Conservation (phyloP, 768 basidiomycete genomes). For the Hypholoma fasciculare region DNA sequence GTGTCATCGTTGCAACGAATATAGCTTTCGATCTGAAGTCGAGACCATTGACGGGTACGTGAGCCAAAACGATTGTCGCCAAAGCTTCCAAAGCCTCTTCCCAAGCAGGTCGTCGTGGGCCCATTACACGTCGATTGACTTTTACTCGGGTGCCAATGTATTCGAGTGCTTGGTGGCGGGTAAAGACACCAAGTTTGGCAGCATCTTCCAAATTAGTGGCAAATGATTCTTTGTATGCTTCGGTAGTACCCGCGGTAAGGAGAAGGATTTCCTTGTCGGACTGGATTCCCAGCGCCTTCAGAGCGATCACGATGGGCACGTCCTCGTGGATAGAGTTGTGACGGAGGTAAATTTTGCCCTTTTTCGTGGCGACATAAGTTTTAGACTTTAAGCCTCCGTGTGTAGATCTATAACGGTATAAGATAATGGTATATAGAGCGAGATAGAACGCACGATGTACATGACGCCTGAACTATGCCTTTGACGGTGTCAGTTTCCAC, state of each 20-base stretch:
- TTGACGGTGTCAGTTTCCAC: constrained; percentile 93
- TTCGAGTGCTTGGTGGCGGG: constrained; percentile 90
- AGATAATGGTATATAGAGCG: background rate
- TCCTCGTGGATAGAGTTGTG: constrained; percentile 98
- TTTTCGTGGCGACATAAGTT: constrained; percentile 95
- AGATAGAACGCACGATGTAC: constrained; percentile 77
- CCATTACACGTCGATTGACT: constrained; percentile 75
- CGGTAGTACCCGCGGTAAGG: constrained; percentile 89
- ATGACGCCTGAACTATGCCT: constrained; percentile 90
- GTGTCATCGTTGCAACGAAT: constrained; percentile 96
- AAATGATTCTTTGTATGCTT: constrained; percentile 84
- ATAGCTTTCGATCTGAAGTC: constrained; percentile 94
- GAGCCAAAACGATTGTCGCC: constrained; percentile 96
- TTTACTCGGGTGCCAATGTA: constrained; percentile 95
- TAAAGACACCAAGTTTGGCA: constrained; percentile 87
- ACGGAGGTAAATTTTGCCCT: constrained; percentile 91
- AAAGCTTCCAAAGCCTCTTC: constrained; percentile 96
- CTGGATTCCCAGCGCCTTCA: constrained; percentile 95
- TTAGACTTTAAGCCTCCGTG: constrained; percentile 92
- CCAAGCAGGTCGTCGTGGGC: constrained; percentile 83
- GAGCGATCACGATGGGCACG: constrained; percentile 92
- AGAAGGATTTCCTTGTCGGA: constrained; percentile 98
- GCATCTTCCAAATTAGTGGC: constrained; percentile 93
- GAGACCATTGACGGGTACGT: constrained; percentile 87
- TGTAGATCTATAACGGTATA: constrained; percentile 53